These are phyloP conservation scores for Leptosphaerulina australis DNA, from an alignment of 2,329 filamentous ascomycete species.

Conservation along the genomic window DNA sequence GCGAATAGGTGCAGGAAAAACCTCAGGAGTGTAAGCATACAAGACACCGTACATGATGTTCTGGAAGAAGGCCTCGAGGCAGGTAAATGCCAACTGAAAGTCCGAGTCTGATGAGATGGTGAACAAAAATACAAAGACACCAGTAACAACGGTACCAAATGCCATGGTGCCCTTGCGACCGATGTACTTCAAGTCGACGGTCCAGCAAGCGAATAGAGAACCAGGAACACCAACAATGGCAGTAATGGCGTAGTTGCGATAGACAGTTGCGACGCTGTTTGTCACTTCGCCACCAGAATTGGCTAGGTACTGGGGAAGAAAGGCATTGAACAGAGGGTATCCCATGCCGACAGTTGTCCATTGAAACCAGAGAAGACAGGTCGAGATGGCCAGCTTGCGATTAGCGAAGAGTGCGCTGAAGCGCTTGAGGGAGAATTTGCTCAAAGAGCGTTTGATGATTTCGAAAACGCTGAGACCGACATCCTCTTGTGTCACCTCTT, in stretches of 20 bases:
- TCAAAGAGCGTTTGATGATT: constrained; percentile 65
- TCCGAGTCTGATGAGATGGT: constrained; percentile 62
- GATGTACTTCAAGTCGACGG: constrained; percentile 72
- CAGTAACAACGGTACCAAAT: constrained; percentile 69
- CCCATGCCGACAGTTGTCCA: constrained; percentile 86
- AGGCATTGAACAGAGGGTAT: constrained; percentile 87
- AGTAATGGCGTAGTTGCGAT: constrained; percentile 83
- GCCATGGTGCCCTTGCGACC: constrained; percentile 77
- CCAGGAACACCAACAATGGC: constrained; percentile 78
- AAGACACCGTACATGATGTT: constrained; percentile 67
- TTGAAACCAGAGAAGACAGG: constrained; percentile 71
- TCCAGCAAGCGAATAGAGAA: constrained; percentile 73
- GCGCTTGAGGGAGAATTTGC: constrained; percentile 69
- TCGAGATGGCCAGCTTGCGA: constrained; percentile 56
- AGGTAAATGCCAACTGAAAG: constrained; percentile 69
- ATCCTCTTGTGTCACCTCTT: constrained; percentile 48
- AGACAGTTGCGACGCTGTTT: constrained; percentile 55
- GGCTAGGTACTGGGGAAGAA: constrained; percentile 84
- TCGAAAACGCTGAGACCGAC: constrained; percentile 51
- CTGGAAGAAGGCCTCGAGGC: constrained; percentile 72
- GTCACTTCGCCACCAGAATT: constrained; percentile 53
- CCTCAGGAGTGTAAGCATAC: constrained; percentile 77
- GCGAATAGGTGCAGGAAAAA: constrained; percentile 74
- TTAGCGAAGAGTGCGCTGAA: constrained; percentile 67
- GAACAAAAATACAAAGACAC: constrained; percentile 72